These are phyloP conservation scores for Colletotrichum sp. DNA, from an alignment of 2,329 filamentous ascomycete species.

Conservation along the genomic window DNA sequence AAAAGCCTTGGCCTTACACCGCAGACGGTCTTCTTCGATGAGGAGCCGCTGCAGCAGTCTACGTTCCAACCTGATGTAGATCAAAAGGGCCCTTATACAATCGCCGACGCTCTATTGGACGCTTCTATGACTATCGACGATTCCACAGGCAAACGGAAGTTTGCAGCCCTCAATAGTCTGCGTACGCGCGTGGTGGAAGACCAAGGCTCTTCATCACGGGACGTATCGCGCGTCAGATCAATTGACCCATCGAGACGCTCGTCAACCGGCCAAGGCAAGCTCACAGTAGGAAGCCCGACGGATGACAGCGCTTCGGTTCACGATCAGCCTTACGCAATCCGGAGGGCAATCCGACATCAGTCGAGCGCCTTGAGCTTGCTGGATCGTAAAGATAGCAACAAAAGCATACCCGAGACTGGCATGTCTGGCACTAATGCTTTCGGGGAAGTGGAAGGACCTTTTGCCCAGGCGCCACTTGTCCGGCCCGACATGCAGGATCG, in stretches of 20 bases:
- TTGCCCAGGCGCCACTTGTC: conserved; percentile 41
- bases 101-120: conserved; percentile 88
- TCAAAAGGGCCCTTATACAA: conserved; percentile 69
- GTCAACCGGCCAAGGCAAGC: conserved; percentile 32
- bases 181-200: conserved; percentile 28
- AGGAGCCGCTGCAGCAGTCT: conserved; percentile 60
- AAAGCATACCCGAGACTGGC: conserved; percentile 63
- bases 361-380: conserved; percentile 65
- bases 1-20: conserved; percentile 79
- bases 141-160: conserved; percentile 58
- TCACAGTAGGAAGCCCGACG: conserved; percentile 25
- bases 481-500: conserved; percentile 37
- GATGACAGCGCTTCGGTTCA: conserved; percentile 41
- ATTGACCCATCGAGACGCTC: conserved; percentile 42
- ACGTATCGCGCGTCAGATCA: conserved; percentile 35
- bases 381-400: conserved; percentile 63
- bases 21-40: conserved; percentile 93
- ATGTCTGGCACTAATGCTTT: conserved; percentile 66
- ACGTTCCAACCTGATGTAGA: conserved; percentile 36
- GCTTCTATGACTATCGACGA: conserved; percentile 89
- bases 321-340: conserved; percentile 47
- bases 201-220: conserved; percentile 25
- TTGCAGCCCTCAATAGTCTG: conserved; percentile 52
- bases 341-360: conserved; percentile 58
- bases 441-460: conserved; percentile 64